phyloP scores from a whole-genome alignment of 192 early-diverging fungal genomes.

The Tieghemiomyces parasiticus region DNA sequence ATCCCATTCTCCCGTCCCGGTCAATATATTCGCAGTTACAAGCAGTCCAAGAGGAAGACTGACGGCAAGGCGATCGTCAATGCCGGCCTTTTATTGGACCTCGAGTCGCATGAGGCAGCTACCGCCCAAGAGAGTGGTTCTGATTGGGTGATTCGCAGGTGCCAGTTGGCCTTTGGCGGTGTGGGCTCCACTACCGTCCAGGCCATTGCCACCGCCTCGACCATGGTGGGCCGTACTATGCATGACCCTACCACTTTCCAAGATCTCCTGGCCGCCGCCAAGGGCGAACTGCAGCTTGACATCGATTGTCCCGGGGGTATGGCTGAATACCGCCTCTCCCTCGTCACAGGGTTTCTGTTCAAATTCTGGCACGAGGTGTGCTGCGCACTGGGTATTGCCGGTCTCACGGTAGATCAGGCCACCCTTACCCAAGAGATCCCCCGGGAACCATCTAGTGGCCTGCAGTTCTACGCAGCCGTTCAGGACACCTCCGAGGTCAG shows the following conservation, averaged over 20 bases:
- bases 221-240: conserved; percentile 38
- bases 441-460: conserved; percentile 12
- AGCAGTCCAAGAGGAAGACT: conserved; percentile 77
- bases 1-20: conserved; percentile 42
- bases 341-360: conserved; percentile 41
- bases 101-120: conserved; percentile 14
- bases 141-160: conserved; percentile 27
- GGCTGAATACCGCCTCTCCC: conserved; percentile 46
- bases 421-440: background rate
- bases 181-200: conserved; percentile 51
- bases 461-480: conserved; percentile 10
- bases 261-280: conserved; percentile 21
- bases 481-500: conserved; percentile 35
- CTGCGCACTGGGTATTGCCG: background rate
- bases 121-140: too few relatives aligned
- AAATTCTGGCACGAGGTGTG: conserved; percentile 45
- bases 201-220: conserved; percentile 28
- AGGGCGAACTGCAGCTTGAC: conserved; percentile 28
- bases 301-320: conserved; percentile 44
- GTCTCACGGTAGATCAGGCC: background rate
- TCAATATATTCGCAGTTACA: conserved; percentile 59
- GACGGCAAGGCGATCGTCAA: conserved; percentile 85
- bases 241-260: conserved; percentile 29
- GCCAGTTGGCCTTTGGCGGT: conserved; percentile 61
- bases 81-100: conserved; percentile 40